phyloP scores from a whole-genome alignment of 805 yeast species.

The Limtongozyma cylindracea region DNA sequence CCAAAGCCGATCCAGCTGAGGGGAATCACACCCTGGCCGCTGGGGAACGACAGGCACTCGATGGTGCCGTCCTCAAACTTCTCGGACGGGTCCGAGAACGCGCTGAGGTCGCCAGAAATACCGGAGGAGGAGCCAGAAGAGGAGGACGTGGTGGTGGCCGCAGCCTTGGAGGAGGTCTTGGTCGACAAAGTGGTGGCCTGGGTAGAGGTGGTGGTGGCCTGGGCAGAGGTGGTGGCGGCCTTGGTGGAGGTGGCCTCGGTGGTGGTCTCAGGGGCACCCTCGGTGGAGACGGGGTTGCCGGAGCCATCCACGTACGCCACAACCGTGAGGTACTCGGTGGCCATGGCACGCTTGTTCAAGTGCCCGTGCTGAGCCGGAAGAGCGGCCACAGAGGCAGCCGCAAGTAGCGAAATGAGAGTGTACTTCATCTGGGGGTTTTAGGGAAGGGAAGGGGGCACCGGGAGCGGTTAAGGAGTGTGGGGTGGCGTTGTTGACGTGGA shows the following conservation, averaged over 20 bases:
- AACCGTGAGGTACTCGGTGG: too few species aligned
- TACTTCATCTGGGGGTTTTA: too few species aligned
- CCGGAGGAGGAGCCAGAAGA: slow-evolving; percentile 1
- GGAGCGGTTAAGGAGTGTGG: too few species aligned
- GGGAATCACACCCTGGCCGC: slow-evolving; percentile 5
- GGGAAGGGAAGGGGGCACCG: too few species aligned
- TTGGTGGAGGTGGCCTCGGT: too few species aligned
- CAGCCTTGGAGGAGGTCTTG: slow-evolving; percentile 1
- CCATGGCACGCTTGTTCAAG: slow-evolving; percentile 13
- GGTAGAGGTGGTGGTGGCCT: neutral
- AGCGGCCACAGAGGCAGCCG: slow-evolving; percentile 9
- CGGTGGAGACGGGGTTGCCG: neutral
- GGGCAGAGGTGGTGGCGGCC: neutral
- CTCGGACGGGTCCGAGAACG: slow-evolving; percentile 3
- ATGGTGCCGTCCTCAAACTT: slow-evolving; percentile 4
- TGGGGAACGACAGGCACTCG: slow-evolving; percentile 4
- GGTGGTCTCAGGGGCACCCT: too few species aligned
- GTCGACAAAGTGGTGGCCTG: neutral
- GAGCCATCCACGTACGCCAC: slow-evolving; percentile 9
- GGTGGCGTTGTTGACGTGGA: too few species aligned
- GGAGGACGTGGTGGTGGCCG: slow-evolving; percentile 1
- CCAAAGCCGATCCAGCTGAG: slow-evolving; percentile 7
- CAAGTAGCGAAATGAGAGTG: slow-evolving; percentile 5
- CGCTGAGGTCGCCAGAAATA: slow-evolving; percentile 3
- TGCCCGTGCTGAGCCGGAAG: slow-evolving; percentile 12